These are phyloP conservation scores for Mucor circinelloides DNA, from an alignment of 371 early-diverging fungal species.

Conservation along the genomic window DNA sequence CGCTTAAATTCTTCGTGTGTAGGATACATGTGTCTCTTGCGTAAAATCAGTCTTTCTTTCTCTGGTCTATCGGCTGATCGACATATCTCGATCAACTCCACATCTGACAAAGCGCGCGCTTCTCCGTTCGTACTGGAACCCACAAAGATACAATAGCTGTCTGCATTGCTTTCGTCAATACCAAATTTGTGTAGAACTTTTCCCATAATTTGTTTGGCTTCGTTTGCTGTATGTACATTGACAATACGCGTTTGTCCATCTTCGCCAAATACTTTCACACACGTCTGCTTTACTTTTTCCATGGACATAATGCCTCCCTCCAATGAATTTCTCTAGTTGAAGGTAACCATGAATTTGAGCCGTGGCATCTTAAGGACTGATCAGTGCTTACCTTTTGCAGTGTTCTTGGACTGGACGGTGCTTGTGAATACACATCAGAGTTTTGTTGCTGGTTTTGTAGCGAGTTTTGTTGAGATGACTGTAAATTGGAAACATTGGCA, in stretches of 20 bases:
- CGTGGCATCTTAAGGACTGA: not conserved
- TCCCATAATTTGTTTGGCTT: conserved; percentile 59
- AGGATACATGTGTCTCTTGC: conserved; percentile 72
- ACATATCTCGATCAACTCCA: conserved; percentile 74
- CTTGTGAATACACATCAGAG: conserved; percentile 30
- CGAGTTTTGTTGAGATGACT: conserved; percentile 8
- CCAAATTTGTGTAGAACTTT: conserved; percentile 72
- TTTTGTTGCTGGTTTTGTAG: conserved; percentile 2
- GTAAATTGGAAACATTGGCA: conserved; percentile 3
- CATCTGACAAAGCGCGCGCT: conserved; percentile 70
- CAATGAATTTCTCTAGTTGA: conserved; percentile 38
- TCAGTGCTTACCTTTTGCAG: conserved; percentile 38
- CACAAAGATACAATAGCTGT: conserved; percentile 66
- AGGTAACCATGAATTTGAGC: not conserved
- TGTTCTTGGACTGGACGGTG: conserved; percentile 41
- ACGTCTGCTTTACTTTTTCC: conserved; percentile 70
- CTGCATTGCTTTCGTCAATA: conserved; percentile 58
- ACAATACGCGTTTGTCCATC: conserved; percentile 70
- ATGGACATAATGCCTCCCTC: conserved; percentile 67
- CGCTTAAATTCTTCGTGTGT: conserved; percentile 64
- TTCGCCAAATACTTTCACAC: conserved; percentile 71
- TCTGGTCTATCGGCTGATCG: conserved; percentile 66
- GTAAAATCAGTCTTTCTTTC: conserved; percentile 75
- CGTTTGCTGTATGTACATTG: conserved; percentile 59
- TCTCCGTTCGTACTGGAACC: conserved; percentile 65